phyloP scores from a whole-genome alignment of 192 early-diverging fungal species.

The Gamsiella multidivaricata region DNA sequence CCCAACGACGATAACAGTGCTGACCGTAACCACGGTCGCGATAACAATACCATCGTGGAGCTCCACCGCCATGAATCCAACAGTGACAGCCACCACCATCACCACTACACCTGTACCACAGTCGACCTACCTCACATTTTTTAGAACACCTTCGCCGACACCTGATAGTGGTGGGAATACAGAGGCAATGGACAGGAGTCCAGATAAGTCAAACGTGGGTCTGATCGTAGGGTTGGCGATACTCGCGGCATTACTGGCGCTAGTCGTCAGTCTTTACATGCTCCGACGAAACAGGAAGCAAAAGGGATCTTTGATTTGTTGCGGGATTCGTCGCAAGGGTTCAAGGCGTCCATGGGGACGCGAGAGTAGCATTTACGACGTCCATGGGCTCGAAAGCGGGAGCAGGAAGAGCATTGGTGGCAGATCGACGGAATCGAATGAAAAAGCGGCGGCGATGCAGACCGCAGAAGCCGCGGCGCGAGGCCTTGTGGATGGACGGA shows the following conservation, averaged over 20 bases:
- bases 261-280: not conserved
- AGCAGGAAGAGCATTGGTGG: no score
- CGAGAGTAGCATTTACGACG: not conserved
- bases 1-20: no score
- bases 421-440: no score
- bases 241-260: not conserved
- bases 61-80: not conserved
- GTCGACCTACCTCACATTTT: no score
- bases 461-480: not conserved
- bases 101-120: not conserved
- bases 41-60: no score
- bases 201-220: not conserved
- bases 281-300: not conserved
- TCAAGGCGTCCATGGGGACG: slow-evolving; percentile 3
- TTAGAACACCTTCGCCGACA: no score
- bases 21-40: no score
- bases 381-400: not conserved
- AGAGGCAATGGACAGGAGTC: not conserved
- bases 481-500: not conserved
- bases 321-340: slow-evolving; percentile 4
- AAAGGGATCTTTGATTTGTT: not conserved
- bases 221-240: slow-evolving; percentile 13
- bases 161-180: no score
- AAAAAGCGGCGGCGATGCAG: not conserved
- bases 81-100: not conserved